Evolutionary conservation across 2,329 filamentous ascomycete genomes (phyloP).

Genomic region (Tolypocladium sp.): DNA sequence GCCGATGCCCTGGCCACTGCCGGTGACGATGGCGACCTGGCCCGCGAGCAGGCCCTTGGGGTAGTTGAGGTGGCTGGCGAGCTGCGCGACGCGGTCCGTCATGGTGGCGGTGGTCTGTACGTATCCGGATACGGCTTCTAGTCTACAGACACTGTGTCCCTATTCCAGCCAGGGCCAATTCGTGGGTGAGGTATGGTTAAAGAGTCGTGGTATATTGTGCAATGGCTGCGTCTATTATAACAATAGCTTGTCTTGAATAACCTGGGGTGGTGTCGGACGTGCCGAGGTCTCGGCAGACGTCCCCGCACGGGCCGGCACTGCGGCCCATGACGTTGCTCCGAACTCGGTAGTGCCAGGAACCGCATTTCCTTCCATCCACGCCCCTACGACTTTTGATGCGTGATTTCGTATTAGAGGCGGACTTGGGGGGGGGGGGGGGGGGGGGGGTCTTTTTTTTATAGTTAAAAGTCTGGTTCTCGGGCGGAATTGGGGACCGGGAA

Average conservation of each 20-base stretch:
- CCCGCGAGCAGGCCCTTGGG: slow-evolving; percentile 69
- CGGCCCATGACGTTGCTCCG: background rate
- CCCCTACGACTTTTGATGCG: no score
- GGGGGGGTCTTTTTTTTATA: no score
- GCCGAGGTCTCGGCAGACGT: background rate
- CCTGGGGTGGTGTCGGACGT: background rate
- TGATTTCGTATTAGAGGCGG: no score
- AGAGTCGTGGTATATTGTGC: background rate
- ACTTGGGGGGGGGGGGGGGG: no score
- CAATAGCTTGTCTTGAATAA: background rate
- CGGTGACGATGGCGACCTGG: slow-evolving; percentile 82
- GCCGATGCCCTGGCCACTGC: slow-evolving; percentile 79
- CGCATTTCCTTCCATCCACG: background rate
- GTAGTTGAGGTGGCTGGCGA: slow-evolving; percentile 73
- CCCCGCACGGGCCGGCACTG: background rate
- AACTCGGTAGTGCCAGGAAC: background rate
- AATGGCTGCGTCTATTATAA: no score
- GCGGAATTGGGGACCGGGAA: no score
- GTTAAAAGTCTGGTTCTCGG: no score
- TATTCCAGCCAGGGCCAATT: background rate
- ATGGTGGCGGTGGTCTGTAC: slow-evolving; percentile 16
- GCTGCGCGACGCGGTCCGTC: slow-evolving; percentile 57
- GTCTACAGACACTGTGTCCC: background rate
- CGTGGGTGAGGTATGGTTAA: background rate
- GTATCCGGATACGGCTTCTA: background rate